These are phyloP conservation scores for Boletus subcaerulescens DNA, from an alignment of 768 basidiomycete species.

Conservation along the genomic window DNA sequence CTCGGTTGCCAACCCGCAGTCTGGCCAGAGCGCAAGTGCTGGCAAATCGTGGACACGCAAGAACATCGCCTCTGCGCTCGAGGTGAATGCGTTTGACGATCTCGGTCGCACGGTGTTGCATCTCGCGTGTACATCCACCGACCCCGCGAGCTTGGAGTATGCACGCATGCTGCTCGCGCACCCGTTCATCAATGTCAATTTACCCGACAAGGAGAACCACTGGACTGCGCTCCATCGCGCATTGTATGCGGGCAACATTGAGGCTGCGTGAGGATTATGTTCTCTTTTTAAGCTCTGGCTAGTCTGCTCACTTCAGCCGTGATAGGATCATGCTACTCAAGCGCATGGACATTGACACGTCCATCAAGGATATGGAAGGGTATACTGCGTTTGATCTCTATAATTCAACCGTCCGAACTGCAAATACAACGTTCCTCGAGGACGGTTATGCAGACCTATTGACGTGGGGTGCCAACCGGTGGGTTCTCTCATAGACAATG, in stretches of 20 bases:
- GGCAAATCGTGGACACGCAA: constrained; percentile 59
- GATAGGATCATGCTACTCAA: constrained; percentile 70
- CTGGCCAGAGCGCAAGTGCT: constrained; percentile 41
- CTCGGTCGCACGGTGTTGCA: constrained; percentile 81
- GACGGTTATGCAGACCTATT: constrained; percentile 55
- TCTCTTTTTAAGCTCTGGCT: background rate
- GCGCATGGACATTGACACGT: constrained; percentile 66
- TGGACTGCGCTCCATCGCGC: constrained; percentile 93
- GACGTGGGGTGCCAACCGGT: constrained; percentile 88
- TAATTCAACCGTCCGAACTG: constrained; percentile 81
- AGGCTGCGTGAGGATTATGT: constrained; percentile 53
- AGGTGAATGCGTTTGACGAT: constrained; percentile 72
- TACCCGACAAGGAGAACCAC: constrained; percentile 76
- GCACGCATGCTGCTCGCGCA: constrained; percentile 73
- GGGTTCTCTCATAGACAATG: constrained; percentile 2
- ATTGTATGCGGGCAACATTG: constrained; percentile 74
- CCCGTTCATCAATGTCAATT: constrained; percentile 74
- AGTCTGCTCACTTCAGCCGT: constrained; percentile 17
- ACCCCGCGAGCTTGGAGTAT: constrained; percentile 68
- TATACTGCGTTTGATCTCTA: constrained; percentile 92
- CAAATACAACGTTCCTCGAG: constrained; percentile 49
- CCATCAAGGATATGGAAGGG: constrained; percentile 80
- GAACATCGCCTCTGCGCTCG: constrained; percentile 35
- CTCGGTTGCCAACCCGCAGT: constrained; percentile 32
- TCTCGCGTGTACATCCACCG: constrained; percentile 66